Conservation (phyloP, 495 filamentous ascomycete species). For the Umbilicaria muhlenbergii region DNA sequence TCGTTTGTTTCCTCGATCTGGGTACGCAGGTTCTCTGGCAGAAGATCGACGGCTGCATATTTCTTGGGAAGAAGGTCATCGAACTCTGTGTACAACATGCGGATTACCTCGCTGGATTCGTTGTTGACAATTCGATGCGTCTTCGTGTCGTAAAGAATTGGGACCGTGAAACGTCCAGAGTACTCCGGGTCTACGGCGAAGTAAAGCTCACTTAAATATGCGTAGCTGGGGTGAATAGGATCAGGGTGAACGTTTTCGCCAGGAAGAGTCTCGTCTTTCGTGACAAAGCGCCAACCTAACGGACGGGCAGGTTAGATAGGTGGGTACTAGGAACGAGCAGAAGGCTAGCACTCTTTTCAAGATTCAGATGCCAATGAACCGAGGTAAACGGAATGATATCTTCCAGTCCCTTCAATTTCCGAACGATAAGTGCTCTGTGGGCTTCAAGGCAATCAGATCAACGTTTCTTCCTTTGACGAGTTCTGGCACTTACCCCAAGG, state of each 20-base stretch:
- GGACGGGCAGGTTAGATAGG: too few relatives aligned
- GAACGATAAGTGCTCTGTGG: slow-evolving; percentile 49
- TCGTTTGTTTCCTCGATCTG: slow-evolving; percentile 63
- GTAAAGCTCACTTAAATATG: slow-evolving; percentile 44
- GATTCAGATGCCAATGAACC: slow-evolving; percentile 49
- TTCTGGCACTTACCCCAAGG: slow-evolving; percentile 40
- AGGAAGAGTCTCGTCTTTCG: slow-evolving; percentile 44
- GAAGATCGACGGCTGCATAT: slow-evolving; percentile 46
- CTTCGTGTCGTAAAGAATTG: slow-evolving; percentile 48
- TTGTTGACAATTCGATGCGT: slow-evolving; percentile 39
- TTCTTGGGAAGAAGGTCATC: slow-evolving; percentile 46
- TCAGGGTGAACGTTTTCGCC: slow-evolving; percentile 38
- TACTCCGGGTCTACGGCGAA: slow-evolving; percentile 44
- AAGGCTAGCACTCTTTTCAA: slow-evolving; percentile 32
- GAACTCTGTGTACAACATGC: slow-evolving; percentile 61
- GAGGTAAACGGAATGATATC: slow-evolving; percentile 48
- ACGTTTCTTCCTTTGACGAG: neutral
- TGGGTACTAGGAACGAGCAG: too few relatives aligned
- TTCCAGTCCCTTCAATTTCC: slow-evolving; percentile 52
- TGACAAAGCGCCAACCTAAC: slow-evolving; percentile 68
- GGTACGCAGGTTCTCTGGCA: slow-evolving; percentile 37
- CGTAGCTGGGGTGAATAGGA: slow-evolving; percentile 34
- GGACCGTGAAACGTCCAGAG: slow-evolving; percentile 44
- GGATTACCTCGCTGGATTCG: slow-evolving; percentile 42
- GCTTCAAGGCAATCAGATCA: slow-evolving; percentile 20